Evolutionary conservation across 2,329 filamentous ascomycete species (phyloP).

Genomic region (Microsporum audouinii): DNA sequence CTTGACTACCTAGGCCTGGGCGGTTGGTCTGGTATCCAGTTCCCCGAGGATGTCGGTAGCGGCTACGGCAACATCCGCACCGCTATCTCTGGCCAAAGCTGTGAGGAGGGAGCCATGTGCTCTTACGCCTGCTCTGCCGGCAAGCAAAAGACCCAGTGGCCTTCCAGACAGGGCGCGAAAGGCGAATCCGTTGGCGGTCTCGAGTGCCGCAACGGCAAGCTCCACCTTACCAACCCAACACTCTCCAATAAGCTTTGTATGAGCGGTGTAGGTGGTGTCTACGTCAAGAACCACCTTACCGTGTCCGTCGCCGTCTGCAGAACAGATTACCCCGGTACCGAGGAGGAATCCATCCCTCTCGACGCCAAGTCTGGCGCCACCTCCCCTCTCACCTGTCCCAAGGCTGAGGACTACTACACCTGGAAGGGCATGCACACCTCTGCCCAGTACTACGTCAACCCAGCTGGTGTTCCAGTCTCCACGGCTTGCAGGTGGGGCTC

Average conservation of each 20-base stretch:
- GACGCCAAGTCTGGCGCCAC: constrained; percentile 48
- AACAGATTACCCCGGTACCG: constrained; percentile 84
- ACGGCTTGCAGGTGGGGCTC: constrained; percentile 69
- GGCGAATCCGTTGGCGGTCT: constrained; percentile 83
- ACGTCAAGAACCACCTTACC: constrained; percentile 62
- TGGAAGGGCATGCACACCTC: constrained; percentile 67
- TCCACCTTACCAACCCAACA: constrained; percentile 62
- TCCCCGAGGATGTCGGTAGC: constrained; percentile 40
- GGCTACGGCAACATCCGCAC: constrained; percentile 56
- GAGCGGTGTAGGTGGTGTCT: constrained; percentile 56
- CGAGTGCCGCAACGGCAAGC: constrained; percentile 59
- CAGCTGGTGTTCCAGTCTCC: constrained; percentile 52
- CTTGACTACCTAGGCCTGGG: constrained; percentile 57
- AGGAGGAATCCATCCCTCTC: constrained; percentile 74
- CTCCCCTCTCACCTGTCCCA: constrained; percentile 61
- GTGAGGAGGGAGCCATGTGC: constrained; percentile 59
- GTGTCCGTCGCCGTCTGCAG: constrained; percentile 67
- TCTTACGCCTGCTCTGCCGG: constrained; percentile 88
- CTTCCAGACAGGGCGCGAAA: constrained; percentile 60
- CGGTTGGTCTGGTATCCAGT: constrained; percentile 74
- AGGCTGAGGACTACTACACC: constrained; percentile 59
- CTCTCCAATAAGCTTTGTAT: constrained; percentile 62
- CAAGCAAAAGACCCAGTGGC: constrained; percentile 90
- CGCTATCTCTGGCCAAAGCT: constrained; percentile 49
- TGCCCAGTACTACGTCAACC: constrained; percentile 96